Percentiles rank a stretch among this genome's conserved stretches.
These are phyloP conservation scores for Melocanna baccifera DNA, from an alignment of 176 grass and related monocot species.

Conservation along the genomic window DNA sequence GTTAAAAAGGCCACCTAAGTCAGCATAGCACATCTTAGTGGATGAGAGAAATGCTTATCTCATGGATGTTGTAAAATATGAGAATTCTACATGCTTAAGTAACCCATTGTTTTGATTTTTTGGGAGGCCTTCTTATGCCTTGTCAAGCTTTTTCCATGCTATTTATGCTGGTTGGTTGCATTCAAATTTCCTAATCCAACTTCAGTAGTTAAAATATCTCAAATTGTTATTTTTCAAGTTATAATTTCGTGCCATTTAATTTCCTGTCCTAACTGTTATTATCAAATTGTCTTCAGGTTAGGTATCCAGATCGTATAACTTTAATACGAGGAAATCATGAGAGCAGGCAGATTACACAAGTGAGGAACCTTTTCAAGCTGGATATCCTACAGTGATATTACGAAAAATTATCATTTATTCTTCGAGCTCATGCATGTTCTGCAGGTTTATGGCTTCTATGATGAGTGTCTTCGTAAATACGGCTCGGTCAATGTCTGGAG, in stretches of 20 bases:
- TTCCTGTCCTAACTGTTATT: not conserved
- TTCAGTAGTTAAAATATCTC: not conserved
- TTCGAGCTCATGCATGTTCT: conserved; percentile 5
- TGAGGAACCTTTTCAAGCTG: conserved; percentile 30
- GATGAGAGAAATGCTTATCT: not conserved
- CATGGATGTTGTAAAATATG: not conserved
- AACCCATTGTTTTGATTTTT: not conserved
- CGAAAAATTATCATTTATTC: not conserved
- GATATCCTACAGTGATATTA: conserved; percentile 14
- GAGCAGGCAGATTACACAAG: conserved; percentile 98
- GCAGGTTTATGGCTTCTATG: conserved; percentile 99
- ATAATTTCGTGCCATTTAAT: not conserved
- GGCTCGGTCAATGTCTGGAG: conserved; percentile 99
- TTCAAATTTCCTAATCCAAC: not conserved
- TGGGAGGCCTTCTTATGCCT: not conserved
- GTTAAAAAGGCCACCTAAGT: not conserved
- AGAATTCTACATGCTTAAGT: conserved; percentile 6
- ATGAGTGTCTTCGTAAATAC: conserved; percentile 97
- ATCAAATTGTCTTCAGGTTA: conserved; percentile 61
- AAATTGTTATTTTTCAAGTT: not conserved
- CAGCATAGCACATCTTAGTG: conserved; percentile 2
- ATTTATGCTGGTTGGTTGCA: not conserved
- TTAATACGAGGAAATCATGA: conserved; percentile 98
- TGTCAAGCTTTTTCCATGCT: not conserved
- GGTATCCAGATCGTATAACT: conserved; percentile 98